Evolutionary conservation across 2,329 filamentous ascomycete species (phyloP), one percentile per base, ranked within the genome.

Genomic region (Allantophomopsis cytisporea): DNA sequence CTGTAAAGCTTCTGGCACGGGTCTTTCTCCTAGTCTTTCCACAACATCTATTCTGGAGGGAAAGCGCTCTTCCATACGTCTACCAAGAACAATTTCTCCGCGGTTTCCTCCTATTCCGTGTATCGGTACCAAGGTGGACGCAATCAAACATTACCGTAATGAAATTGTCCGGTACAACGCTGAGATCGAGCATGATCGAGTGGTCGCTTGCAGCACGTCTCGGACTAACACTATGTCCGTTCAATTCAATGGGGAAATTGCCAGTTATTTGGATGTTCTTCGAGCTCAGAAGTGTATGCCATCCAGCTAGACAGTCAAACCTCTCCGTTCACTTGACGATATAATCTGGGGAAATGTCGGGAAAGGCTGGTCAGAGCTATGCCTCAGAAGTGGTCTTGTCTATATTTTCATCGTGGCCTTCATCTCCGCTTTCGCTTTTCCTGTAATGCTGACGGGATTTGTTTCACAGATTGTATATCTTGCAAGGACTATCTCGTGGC

Each of bases 321-420:
- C 44, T 21, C 88, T 94, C 54, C 85, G 95, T 37, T 84, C 85
- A 7, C 88, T 87, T 1, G 77, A 79, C 35, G 86, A 95, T 54
- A 84, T 95, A 5, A 72, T 91, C 36, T 96, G 88, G 89, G 83
- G 88, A 46, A 95, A 96, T 54, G 85, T 96, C 76, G 86, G 83
- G 1, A 80, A 94, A 48, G 76, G 71, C 37, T 95, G 87, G 87
- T 95, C 85, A 85, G 77, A 87, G 44, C 73, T 80, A 42, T 91
- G 87, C 66, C 53, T 86, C 21, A 75, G 86, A 12, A 77, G 76
- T 2, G 69, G 65, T 32, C 56, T 79, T 8, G 78, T 87, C 8
- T 62, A 85, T 21, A 56, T 63, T 8, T 49, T 81, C n/a, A 76
- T 91, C 7, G 58, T 68, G 35, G 15, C 37, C 10, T 37, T 44